phyloP scores from a whole-genome alignment of 225 moss, liverwort and hornwort species.

The Polytrichum formosum region DNA sequence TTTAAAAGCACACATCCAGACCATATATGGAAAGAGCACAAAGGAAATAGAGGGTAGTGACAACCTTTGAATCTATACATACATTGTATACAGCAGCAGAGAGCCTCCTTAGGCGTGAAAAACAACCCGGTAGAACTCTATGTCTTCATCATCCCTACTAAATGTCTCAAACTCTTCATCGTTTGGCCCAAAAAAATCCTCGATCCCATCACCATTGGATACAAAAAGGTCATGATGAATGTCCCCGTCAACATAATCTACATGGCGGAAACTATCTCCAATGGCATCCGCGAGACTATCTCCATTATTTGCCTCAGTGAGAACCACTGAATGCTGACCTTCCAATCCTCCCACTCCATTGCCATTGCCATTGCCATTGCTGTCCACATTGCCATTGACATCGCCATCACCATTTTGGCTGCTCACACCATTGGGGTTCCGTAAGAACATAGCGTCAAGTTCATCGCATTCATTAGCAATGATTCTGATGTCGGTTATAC shows the following conservation, averaged over 20 bases:
- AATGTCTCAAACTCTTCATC: conserved; percentile 52
- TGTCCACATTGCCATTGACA: background rate
- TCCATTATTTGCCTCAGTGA: conserved; percentile 5
- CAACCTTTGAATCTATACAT: background rate
- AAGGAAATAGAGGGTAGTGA: background rate
- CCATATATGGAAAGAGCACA: no score
- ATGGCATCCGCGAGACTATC: conserved; percentile 10
- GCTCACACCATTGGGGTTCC: conserved; percentile 7
- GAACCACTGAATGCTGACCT: background rate
- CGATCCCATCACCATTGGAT: conserved; percentile 22
- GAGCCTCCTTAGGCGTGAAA: conserved; percentile 32
- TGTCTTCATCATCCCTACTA: conserved; percentile 41
- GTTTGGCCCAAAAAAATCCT: conserved; percentile 24
- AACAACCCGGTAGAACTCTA: conserved; percentile 40
- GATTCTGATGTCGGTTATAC: conserved; percentile 22
- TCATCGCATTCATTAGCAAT: conserved; percentile 35
- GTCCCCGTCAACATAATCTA: conserved; percentile 19
- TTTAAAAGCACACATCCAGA: no score
- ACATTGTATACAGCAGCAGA: background rate
- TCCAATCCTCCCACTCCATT: conserved; percentile 17
- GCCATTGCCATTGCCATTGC: conserved; percentile 7
- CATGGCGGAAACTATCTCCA: conserved; percentile 7
- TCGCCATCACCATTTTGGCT: conserved; percentile 7
- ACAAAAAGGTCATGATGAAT: conserved; percentile 19
- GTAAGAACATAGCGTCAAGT: conserved; percentile 19